Conservation (phyloP, 768 basidiomycete genomes). For the Lactifluus pinguis region DNA sequence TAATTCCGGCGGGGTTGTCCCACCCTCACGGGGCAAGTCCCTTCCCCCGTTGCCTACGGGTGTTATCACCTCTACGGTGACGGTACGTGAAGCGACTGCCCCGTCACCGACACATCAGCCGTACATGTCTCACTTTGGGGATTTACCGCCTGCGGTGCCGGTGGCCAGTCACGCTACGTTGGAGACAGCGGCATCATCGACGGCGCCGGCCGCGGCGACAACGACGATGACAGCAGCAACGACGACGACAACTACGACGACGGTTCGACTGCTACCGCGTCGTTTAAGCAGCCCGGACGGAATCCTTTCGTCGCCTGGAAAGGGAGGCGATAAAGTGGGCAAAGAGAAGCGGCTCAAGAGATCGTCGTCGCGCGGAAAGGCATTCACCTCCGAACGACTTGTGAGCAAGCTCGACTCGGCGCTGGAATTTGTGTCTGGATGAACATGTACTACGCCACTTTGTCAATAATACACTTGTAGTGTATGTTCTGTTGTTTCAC, state of each 20-base stretch:
- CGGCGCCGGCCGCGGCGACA: background rate
- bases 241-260: background rate
- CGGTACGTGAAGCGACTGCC: background rate
- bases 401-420: conserved; percentile 15
- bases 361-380: conserved; percentile 3
- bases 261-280: background rate
- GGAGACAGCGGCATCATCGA: background rate
- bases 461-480: no score
- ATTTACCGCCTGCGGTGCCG: background rate
- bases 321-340: background rate
- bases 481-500: no score
- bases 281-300: background rate
- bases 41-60: background rate
- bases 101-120: background rate
- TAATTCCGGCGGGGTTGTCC: no score
- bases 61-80: conserved; percentile 11
- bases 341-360: background rate
- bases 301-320: background rate
- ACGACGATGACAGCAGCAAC: no score
- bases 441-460: no score
- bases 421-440: conserved; percentile 14
- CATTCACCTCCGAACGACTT: conserved; percentile 15
- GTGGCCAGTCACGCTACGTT: background rate
- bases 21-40: background rate
- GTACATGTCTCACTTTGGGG: background rate